Base-by-base conservation (phyloP, 2,329 filamentous ascomycete species). In the Fusarium verrucosum region DNA sequence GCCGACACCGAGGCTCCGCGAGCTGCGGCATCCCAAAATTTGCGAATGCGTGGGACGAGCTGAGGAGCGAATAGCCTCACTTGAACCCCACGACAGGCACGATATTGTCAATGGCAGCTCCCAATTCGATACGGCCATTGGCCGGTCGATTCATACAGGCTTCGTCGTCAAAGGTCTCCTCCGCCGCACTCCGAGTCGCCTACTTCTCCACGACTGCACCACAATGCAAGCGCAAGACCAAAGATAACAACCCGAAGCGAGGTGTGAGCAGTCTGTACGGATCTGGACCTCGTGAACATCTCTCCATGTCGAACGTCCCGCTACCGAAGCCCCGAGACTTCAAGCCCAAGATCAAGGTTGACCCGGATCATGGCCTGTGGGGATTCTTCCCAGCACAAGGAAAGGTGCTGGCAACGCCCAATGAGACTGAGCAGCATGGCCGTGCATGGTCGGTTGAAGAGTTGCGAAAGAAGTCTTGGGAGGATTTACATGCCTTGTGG, bases 401-500 rank as follows among this genome's bases (percentile, higher is more conserved):
- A 65, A 85, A 87, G 72, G 79, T 89, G n/a, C 77, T 97, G 71
- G 84, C 85, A 69, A 88, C 88, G 9, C 93, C 94, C 7, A 83
- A 87, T 32, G 88, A 94, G 68, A 87, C 91, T 53, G 75, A 82
- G 45, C 81, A 85, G 65, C 89, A 95, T 77, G 95, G 95, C 16
- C 87, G 95, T 50, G 82, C 87, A 25, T 99, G 95, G 95, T 88
- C 85, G 11, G 88, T 91, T 9, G 87, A 92, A 78, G 95, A 99
- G 81, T 82, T 99, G 72, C 86, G 94, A 64, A 83, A 86, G 64
- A 97, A 97, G 80, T 92, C 90, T 64, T 99, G 93, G 92, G 92
- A 97, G 62, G 94, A 98, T 76, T 80, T 99, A 71, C 94, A 98
- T 78, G 82, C 84, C 62, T 83, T 99, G 73, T 99, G 94, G 93